Evolutionary conservation across 768 basidiomycete genomes (phyloP), one percentile per base, ranked within the genome.

Genomic region (Tulasnella sp.): DNA sequence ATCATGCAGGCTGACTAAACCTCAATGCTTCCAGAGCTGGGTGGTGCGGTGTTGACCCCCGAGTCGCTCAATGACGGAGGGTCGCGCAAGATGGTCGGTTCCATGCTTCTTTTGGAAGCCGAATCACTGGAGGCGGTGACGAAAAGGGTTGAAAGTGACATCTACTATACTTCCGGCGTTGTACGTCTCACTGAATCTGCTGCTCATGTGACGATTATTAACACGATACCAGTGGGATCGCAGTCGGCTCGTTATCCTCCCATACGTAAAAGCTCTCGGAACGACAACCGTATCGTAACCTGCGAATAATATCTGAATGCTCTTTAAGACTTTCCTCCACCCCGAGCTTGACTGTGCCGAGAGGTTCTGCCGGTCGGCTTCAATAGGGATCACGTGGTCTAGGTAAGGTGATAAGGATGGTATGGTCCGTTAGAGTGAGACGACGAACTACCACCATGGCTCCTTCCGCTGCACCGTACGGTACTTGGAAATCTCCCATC

Each of bases 161-260:
- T 81, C 1, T 85, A 85, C 72, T 85, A 81, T 77, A 79, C 75
- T 4, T 75, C 75, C 72, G 79, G 79, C 36, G 84, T 85, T 59
- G 85, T 86, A 66, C 75, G 83, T 81, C 14, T 37, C 62, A 37
- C 41, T 35, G 67, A 6, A 5, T 73, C 44, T 22, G 59, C 42
- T 47, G 22, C 0, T 52, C n/a, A 17, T 2, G 73, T 1, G 12
- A 26, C 26, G 34, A n/a, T n/a, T 32, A 59, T 8, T 63, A n/a
- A n/a, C n/a, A n/a, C n/a, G n/a, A n/a, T n/a, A 47, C 14, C 73
- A 88, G 87, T 88, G 88, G 87, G 86, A 88, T 74, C 79, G 81
- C 66, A 85, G 86, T 75, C 86, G 82, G 75, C 65, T 88, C 17
- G 79, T 83, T 2, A 85, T 88, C 62, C 72, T 80, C 26, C 86